These are phyloP conservation scores for Cercospora janseana DNA, from an alignment of 2,329 filamentous ascomycete genomes.

Conservation along the genomic window DNA sequence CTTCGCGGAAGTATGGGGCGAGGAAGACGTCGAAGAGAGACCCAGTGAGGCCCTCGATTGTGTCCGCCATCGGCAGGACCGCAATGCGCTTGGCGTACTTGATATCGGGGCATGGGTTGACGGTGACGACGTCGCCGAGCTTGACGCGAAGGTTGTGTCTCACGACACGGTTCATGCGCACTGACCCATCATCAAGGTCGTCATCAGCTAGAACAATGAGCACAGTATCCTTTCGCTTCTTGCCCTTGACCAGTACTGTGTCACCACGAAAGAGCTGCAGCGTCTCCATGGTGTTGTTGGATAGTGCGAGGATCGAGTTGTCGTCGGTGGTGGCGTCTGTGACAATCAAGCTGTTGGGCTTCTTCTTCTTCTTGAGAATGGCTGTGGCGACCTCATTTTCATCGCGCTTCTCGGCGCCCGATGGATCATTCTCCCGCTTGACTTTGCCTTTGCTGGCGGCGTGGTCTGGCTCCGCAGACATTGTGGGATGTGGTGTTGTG, in stretches of 20 bases:
- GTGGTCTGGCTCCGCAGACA: conserved; percentile 54
- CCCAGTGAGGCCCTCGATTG: conserved; percentile 93
- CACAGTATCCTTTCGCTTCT: conserved; percentile 99
- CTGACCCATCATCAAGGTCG: conserved; percentile 94
- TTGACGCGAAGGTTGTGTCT: conserved; percentile 98
- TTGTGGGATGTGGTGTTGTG: conserved; percentile 28
- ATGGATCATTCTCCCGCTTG: conserved; percentile 42
- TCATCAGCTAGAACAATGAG: conserved; percentile 97
- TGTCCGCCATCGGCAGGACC: conserved; percentile 96
- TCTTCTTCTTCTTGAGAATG: conserved; percentile 99
- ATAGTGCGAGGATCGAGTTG: conserved; percentile 98
- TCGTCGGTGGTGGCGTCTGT: conserved; percentile 99
- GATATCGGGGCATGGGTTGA: conserved; percentile 97
- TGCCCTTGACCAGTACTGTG: conserved; percentile 96
- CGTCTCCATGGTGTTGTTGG: conserved; percentile 97
- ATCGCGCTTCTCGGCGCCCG: conserved; percentile 50
- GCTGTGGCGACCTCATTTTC: conserved; percentile 90
- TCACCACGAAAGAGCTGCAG: conserved; percentile 98
- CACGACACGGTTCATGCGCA: conserved; percentile 96
- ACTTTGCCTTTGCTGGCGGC: conserved; percentile 45
- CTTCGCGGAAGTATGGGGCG: conserved; percentile 98
- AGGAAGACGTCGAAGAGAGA: conserved; percentile 99
- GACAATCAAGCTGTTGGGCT: conserved; percentile 98
- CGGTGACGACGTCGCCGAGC: conserved; percentile 95
- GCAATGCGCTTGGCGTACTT: conserved; percentile 99